Percentiles rank a stretch among this genome's conserved stretches.
These are phyloP conservation scores for Vaccinium darrowii DNA, from an alignment of 148 eudicot species.

Conservation along the genomic window DNA sequence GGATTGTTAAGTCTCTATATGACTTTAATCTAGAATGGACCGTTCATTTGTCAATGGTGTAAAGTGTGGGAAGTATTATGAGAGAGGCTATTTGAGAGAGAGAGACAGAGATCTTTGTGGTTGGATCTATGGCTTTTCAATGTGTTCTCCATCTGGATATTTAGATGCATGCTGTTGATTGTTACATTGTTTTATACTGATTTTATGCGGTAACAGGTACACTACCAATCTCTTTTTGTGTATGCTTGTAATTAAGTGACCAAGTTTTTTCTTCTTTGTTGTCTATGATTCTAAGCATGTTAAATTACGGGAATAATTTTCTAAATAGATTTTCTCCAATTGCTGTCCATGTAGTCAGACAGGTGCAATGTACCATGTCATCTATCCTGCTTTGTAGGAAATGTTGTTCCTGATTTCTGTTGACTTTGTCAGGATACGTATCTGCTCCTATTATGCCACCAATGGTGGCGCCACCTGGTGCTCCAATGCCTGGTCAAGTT, in stretches of 20 bases:
- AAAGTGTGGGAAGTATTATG: neutral
- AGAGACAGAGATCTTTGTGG: neutral
- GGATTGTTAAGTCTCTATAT: neutral
- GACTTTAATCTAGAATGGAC: neutral
- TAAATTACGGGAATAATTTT: neutral
- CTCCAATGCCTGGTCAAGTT: slow-evolving; percentile 42
- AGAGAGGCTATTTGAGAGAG: neutral
- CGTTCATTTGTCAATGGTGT: neutral
- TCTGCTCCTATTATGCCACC: slow-evolving; percentile 43
- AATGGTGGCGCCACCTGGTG: slow-evolving; percentile 48
- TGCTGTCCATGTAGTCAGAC: neutral
- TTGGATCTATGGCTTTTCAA: neutral
- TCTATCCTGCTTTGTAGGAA: neutral
- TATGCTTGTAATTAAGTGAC: neutral
- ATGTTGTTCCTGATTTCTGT: neutral
- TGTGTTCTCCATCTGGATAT: neutral
- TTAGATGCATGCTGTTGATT: neutral
- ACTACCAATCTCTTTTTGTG: neutral
- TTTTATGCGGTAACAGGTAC: neutral
- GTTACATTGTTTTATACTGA: neutral
- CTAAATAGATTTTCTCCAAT: neutral
- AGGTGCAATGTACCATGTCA: neutral
- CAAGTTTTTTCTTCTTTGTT: neutral
- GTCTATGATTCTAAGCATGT: neutral
- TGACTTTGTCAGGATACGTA: slow-evolving; percentile 36